A percentile compares a stretch with the other conserved stretches of the same genome.
Conservation (phyloP, 1,284 basidiomycete genomes). For the Nidula niveotomentosa region DNA sequence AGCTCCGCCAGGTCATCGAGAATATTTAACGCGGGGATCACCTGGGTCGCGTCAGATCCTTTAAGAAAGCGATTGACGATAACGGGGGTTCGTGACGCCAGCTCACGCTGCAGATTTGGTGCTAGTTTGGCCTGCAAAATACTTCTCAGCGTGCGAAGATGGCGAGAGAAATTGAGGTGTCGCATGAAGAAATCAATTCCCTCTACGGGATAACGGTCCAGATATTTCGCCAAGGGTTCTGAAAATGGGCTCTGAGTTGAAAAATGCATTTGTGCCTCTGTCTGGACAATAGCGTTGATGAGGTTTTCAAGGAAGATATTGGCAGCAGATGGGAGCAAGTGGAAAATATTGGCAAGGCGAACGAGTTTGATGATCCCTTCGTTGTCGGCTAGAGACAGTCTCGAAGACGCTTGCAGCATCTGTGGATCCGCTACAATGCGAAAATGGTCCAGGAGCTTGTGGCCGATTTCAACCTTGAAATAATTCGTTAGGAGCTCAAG, state of each 20-base stretch:
- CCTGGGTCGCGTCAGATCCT: conserved; percentile 49
- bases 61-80: conserved; percentile 65
- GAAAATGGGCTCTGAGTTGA: conserved; percentile 93
- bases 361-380: conserved; percentile 94
- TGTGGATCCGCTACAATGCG: conserved; percentile 85
- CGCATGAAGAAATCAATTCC: conserved; percentile 86
- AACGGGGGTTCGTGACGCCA: conserved; percentile 62
- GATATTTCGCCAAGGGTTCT: conserved; percentile 87
- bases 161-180: conserved; percentile 72
- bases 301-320: conserved; percentile 91
- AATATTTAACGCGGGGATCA: conserved; percentile 74
- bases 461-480: conserved; percentile 99
- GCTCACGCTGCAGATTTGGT: conserved; percentile 73
- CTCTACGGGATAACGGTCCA: conserved; percentile 89
- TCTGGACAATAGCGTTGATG: conserved; percentile 88
- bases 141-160: conserved; percentile 80
- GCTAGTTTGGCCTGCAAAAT: conserved; percentile 80
- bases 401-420: conserved; percentile 79
- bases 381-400: conserved; percentile 82
- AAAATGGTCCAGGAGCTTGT: conserved; percentile 97
- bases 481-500: conserved; percentile 97
- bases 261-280: conserved; percentile 90
- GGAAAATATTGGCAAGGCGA: conserved; percentile 95
- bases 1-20: conserved; percentile 76
- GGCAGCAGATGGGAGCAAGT: conserved; percentile 90